Conservation (phyloP, 1,284 basidiomycete species). For the Anthracocystis setariae region DNA sequence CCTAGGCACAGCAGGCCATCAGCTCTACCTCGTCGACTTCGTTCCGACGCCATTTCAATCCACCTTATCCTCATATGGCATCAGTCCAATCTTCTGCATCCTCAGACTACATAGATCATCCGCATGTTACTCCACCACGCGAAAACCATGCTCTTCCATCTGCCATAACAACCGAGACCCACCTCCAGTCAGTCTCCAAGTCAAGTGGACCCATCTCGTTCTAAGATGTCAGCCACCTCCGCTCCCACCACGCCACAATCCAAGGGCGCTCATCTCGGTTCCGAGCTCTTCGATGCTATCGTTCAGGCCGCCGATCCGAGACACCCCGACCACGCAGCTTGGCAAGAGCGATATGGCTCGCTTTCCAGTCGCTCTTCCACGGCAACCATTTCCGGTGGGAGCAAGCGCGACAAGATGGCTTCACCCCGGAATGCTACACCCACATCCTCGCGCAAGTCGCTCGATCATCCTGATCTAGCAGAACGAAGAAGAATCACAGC, state of each 20-base stretch:
- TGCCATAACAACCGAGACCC: background rate
- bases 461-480: conserved; percentile 23
- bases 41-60: too few relatives aligned
- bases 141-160: too few relatives aligned
- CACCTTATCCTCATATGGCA: too few relatives aligned
- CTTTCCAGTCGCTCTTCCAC: conserved; percentile 27
- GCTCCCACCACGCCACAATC: conserved; percentile 8
- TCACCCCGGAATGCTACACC: conserved; percentile 6
- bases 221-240: background rate
- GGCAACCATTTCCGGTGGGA: conserved; percentile 19
- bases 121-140: too few relatives aligned
- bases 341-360: conserved; percentile 29
- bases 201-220: background rate
- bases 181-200: background rate
- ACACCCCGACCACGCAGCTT: conserved; percentile 41
- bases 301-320: conserved; percentile 43
- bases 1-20: too few relatives aligned
- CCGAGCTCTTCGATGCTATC: conserved; percentile 42
- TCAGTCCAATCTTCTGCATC: too few relatives aligned
- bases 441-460: conserved; percentile 12
- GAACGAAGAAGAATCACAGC: conserved; percentile 10
- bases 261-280: conserved; percentile 18
- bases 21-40: too few relatives aligned
- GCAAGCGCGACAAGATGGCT: conserved; percentile 15
- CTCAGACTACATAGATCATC: too few relatives aligned